Conservation (phyloP, 805 yeast genomes). For the Saturnispora ahearnii region DNA sequence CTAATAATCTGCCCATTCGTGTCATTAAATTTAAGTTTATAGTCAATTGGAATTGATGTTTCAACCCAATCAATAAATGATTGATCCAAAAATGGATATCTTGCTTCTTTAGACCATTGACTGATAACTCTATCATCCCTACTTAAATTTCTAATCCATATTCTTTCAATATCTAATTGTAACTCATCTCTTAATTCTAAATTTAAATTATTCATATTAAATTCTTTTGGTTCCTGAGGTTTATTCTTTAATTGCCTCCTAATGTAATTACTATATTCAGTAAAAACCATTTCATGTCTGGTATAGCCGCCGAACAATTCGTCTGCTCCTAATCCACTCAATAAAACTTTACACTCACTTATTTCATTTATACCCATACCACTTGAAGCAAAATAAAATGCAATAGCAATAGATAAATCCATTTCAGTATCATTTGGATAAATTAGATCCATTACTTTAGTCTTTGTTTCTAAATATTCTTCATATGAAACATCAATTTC, state of each 20-base stretch:
- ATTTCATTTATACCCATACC: slow-evolving; percentile 33
- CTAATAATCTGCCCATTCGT: slow-evolving; percentile 27
- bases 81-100: slow-evolving; percentile 79
- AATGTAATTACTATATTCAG: slow-evolving; percentile 22
- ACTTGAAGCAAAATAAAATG: slow-evolving; percentile 83
- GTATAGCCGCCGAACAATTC: slow-evolving; percentile 95
- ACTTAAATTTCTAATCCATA: slow-evolving; percentile 74
- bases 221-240: slow-evolving; percentile 15
- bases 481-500: slow-evolving; percentile 70
- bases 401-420: slow-evolving; percentile 93
- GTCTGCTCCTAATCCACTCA: slow-evolving; percentile 96
- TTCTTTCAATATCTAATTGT: slow-evolving; percentile 57
- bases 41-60: slow-evolving; percentile 39
- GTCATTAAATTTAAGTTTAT: slow-evolving; percentile 32
- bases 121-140: slow-evolving; percentile 87
- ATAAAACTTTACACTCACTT: slow-evolving; percentile 56
- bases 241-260: slow-evolving; percentile 16
- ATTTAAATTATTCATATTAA: slow-evolving; percentile 20
- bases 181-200: slow-evolving; percentile 49
- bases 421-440: slow-evolving; percentile 83
- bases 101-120: slow-evolving; percentile 78
- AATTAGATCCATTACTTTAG: slow-evolving; percentile 55
- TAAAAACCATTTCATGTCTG: slow-evolving; percentile 55
- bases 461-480: slow-evolving; percentile 45
- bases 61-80: slow-evolving; percentile 45